Evolutionary conservation across 306 rosid genomes (phyloP), one percentile per base, ranked within the genome.

Genomic region (Hylodesmum podocarpum): DNA sequence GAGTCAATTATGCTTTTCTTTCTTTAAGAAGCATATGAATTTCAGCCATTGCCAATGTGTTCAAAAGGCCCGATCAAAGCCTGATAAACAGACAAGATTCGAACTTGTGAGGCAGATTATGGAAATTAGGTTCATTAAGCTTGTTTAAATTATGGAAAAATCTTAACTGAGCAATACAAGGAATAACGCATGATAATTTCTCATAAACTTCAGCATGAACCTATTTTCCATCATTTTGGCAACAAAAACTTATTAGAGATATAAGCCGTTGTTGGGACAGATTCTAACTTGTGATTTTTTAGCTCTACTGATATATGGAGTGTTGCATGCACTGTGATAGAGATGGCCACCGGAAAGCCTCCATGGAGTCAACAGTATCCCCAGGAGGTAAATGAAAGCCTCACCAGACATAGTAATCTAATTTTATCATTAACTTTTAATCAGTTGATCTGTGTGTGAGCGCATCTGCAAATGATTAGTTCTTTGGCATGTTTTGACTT

Each of bases 241-340:
- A 66, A 57, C 31, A 54, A 50, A 59, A 67, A 66, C 44, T 66
- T 55, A 15, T 54, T 68, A 43, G 44, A 57, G 64, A 41, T 57
- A 68, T 64, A 34, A 33, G 11, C 12, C 8, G 46, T 61, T 78
- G 27, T 54, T 51, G 59, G 10, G 62, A 58, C 0, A 9, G 4
- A 27, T 13, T 62, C 66, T 55, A 78, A 72, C 81, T 74, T 49
- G 40, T 81, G 57, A 33, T 67, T 79, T 84, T 44, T 74, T 78
- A 93, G 98, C 82, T 89, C 98, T 82, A 92, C 98, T 82, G 98
- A 93, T 83, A 88, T 93, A 87, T 93, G 98, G 98, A 93, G 98
- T 83, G 97, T 93, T 79, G 98, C 97, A 57, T 93, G 98, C 71
- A 93, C 97, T 76, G 90, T 91, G 79, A 93, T 93, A 78, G 98